These are phyloP conservation scores for Maudiozyma bulderi DNA, from an alignment of 805 yeast species.

Conservation along the genomic window DNA sequence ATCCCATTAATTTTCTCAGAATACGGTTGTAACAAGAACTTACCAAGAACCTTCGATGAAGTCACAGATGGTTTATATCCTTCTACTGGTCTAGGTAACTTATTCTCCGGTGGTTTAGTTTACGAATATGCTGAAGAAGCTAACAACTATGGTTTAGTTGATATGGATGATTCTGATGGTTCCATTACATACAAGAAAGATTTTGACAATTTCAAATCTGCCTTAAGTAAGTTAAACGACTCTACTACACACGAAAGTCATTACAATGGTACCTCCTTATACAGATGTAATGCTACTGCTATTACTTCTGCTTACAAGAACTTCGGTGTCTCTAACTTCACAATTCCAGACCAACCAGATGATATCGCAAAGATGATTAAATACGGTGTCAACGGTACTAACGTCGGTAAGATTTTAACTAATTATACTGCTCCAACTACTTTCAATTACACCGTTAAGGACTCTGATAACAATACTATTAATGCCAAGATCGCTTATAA, in stretches of 20 bases:
- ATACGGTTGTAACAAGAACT: conserved; percentile 69
- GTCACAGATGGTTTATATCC: conserved; percentile 52
- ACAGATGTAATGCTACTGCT: conserved; percentile 33
- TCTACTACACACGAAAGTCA: conserved; percentile 33
- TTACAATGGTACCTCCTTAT: conserved; percentile 25
- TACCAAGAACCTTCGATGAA: conserved; percentile 82
- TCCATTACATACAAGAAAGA: conserved; percentile 38
- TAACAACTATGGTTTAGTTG: conserved; percentile 69
- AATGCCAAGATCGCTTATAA: conserved; percentile 32
- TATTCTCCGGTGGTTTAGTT: conserved; percentile 85
- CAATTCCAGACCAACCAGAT: conserved; percentile 39
- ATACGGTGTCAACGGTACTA: conserved; percentile 39
- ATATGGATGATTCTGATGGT: conserved; percentile 36
- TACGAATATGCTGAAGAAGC: conserved; percentile 79
- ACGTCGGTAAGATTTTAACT: conserved; percentile 36
- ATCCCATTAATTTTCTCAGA: conserved; percentile 66
- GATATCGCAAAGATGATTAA: conserved; percentile 36
- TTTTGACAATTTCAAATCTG: conserved; percentile 39
- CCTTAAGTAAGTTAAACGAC: conserved; percentile 30
- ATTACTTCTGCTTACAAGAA: conserved; percentile 31
- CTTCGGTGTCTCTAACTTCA: conserved; percentile 38
- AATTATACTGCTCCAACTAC: conserved; percentile 31
- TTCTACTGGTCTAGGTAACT: conserved; percentile 47
- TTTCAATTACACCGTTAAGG: conserved; percentile 34
- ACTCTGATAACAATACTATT: conserved; percentile 29